Conservation (phyloP, 2,329 filamentous ascomycete species). For the Ceratocystis smalleyi region DNA sequence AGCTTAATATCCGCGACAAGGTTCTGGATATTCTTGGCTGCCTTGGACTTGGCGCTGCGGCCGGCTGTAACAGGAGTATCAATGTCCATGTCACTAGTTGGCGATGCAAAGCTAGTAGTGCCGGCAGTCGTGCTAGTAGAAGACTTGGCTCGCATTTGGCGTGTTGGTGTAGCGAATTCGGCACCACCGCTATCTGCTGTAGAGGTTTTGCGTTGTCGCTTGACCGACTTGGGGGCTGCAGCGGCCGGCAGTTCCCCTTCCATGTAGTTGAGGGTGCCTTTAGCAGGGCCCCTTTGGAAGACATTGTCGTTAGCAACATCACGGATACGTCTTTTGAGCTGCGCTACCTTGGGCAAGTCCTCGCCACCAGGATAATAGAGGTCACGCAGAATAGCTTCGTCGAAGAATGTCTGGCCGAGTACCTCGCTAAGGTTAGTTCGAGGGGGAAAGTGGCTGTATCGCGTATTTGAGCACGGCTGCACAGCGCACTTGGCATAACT, state of each 20-base stretch:
- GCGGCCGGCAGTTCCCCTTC: slow-evolving; percentile 19
- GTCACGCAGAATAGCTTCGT: slow-evolving; percentile 44
- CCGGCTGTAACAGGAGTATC: slow-evolving; percentile 59
- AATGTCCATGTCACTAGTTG: slow-evolving; percentile 51
- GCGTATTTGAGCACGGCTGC: slow-evolving; percentile 53
- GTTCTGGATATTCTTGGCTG: slow-evolving; percentile 58
- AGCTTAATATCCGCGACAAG: slow-evolving; percentile 72
- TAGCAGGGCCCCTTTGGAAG: slow-evolving; percentile 31
- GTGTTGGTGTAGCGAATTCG: slow-evolving; percentile 24
- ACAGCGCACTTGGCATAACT: slow-evolving; percentile 81
- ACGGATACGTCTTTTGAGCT: slow-evolving; percentile 35
- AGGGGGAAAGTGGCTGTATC: slow-evolving; percentile 74
- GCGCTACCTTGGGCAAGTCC: slow-evolving; percentile 29
- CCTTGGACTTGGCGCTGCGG: slow-evolving; percentile 77
- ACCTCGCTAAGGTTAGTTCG: slow-evolving; percentile 87
- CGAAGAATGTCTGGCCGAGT: slow-evolving; percentile 74
- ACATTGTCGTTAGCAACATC: slow-evolving; percentile 38
- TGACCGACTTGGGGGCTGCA: slow-evolving; percentile 15
- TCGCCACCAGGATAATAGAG: slow-evolving; percentile 54
- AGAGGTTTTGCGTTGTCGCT: slow-evolving; percentile 17
- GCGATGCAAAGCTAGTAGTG: neutral
- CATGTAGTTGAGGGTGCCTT: slow-evolving; percentile 31
- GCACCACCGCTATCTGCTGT: neutral
- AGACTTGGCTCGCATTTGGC: neutral
- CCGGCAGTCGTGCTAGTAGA: neutral